A percentile compares a stretch with the other conserved stretches of the same genome.
These are phyloP conservation scores for Sporothrix protearum DNA, from an alignment of 2,329 filamentous ascomycete genomes.

Conservation along the genomic window DNA sequence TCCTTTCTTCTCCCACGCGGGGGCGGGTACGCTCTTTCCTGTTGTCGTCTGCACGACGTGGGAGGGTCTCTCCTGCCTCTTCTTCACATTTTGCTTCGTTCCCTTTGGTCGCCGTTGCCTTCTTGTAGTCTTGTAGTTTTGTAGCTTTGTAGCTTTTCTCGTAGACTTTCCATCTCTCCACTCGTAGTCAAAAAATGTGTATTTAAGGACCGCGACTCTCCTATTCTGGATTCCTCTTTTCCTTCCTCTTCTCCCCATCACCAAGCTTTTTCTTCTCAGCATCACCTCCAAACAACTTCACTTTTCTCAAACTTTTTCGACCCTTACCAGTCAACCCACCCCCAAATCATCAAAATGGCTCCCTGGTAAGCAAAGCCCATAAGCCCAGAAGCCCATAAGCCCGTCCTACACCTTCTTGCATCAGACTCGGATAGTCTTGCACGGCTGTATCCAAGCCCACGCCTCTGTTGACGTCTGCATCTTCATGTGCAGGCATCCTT, in stretches of 20 bases:
- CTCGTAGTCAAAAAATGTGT: conserved; percentile 10
- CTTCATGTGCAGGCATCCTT: too few species aligned
- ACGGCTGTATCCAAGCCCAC: not conserved
- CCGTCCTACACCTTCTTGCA: not conserved
- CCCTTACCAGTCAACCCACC: not conserved
- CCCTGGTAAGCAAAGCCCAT: conserved; percentile 27
- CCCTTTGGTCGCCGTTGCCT: not conserved
- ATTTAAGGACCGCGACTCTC: conserved; percentile 7
- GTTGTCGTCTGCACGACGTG: not conserved
- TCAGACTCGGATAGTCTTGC: not conserved
- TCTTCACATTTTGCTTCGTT: not conserved
- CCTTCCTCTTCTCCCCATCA: conserved; percentile 7
- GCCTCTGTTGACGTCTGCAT: not conserved
- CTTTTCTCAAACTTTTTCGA: not conserved
- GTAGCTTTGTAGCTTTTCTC: not conserved
- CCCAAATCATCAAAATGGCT: conserved; percentile 23
- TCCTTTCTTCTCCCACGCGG: conserved; percentile 12
- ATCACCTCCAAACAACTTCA: not conserved
- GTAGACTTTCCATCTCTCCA: not conserved
- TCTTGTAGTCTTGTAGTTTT: not conserved
- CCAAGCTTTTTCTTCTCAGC: conserved; percentile 13
- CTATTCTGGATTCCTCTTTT: not conserved
- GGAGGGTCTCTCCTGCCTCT: not conserved
- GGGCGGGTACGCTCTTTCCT: conserved; percentile 8
- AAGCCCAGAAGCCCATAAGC: not conserved